Evolutionary conservation across 176 grass and related monocot genomes (phyloP), one percentile per base, ranked within the genome.

Genomic region (Triticum dicoccoides): DNA sequence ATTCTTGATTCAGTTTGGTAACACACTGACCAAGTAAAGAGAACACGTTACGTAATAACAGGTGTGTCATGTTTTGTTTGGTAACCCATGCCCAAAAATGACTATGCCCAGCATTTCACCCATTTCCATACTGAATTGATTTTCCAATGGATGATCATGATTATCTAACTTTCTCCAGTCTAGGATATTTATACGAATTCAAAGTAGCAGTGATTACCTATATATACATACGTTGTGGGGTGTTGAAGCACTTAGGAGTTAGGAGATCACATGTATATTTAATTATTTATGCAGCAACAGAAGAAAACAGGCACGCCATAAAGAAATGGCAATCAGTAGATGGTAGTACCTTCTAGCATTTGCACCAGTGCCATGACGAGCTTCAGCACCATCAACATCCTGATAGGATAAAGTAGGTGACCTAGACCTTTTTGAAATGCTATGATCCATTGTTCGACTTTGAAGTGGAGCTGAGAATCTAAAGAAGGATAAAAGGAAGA

Each of bases 391-490:
- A 88, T 86, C 86, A 90, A 68, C 82, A 88, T 88, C 72, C 41
- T 88, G 67, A 79, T 83, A 88, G 78, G 78, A 86, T 61, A 76
- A 80, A 69, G 86, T 77, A 47, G 86, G 92, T 78, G 92, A 91
- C 80, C 86, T 89, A 45, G 86, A 83, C 89, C 86, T 86, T 89
- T 91, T 91, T 39, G 86, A 79, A 89, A 84, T 82, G 75, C 81
- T 76, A 78, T 88, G 82, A 78, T 90, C 87, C 69, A 87, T 42
- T 6, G 68, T 51, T 83, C 29, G 80, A 87, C 70, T 89, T 89
- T 89, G 81, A 62, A 86, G 79, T 73, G 79, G 47, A 82, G 59
- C 37, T 66, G 51, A 84, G 11, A 82, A 54, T 84, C 87, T 92
- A 69, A 14, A 44, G 61, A 79, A 80, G 37, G 61, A 84, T 64